Conservation (phyloP, 139 green algal species). For the Chlorella sp. region DNA sequence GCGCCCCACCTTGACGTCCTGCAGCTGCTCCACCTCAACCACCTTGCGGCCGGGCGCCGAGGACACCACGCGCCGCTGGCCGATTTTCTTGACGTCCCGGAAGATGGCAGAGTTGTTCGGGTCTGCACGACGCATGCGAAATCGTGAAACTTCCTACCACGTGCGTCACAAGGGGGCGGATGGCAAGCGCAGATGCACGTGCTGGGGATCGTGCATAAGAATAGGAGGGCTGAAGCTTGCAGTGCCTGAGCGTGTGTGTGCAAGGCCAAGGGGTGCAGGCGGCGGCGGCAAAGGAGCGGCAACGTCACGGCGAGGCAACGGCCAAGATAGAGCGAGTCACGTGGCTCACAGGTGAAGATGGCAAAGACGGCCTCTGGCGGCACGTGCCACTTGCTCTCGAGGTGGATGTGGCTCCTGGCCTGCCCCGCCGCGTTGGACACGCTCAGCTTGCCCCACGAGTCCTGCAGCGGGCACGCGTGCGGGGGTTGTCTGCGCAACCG, state of each 20-base stretch:
- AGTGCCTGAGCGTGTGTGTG: not conserved
- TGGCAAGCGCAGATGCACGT: not conserved
- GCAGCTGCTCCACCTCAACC: conserved; percentile 35
- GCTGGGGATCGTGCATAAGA: not conserved
- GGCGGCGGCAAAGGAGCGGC: not conserved
- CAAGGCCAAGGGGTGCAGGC: no score
- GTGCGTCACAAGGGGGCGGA: not conserved
- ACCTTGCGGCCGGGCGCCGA: conserved; percentile 14
- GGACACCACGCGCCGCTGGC: conserved; percentile 12
- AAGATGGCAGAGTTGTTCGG: conserved; percentile 12
- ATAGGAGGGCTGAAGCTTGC: not conserved
- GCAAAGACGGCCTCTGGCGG: conserved; percentile 1
- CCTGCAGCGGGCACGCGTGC: no score
- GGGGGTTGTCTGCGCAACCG: no score
- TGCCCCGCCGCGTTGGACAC: not conserved
- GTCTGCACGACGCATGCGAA: not conserved
- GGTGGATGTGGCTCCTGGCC: not conserved
- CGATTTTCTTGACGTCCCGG: conserved; percentile 30
- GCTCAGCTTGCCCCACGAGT: not conserved
- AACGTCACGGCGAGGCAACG: not conserved
- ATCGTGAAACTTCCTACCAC: not conserved
- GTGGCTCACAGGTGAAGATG: conserved; percentile 5
- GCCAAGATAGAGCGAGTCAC: not conserved
- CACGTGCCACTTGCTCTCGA: not conserved
- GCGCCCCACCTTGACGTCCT: conserved; percentile 16